Evolutionary conservation across 208 protist genomes (phyloP).

Genomic region (Wallacemonas sp.): DNA sequence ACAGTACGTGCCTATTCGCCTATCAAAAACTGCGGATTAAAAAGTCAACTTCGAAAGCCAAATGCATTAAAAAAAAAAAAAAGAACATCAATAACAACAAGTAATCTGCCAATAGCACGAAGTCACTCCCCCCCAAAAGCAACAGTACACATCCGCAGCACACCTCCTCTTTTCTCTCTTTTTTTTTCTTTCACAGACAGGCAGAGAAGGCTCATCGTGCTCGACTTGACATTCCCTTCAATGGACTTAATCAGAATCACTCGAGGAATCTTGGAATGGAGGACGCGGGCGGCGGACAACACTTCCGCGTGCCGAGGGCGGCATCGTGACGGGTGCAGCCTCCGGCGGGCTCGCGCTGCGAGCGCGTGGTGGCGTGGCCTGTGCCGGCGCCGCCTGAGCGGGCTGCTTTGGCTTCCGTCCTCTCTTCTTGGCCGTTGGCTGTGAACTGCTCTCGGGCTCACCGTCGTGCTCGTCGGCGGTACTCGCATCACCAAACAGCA

Average conservation of each 20-base stretch:
- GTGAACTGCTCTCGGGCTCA: too few species aligned
- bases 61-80: conserved; percentile 15
- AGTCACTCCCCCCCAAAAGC: too few species aligned
- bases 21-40: neutral
- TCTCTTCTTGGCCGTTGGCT: conserved; percentile 15
- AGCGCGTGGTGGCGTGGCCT: neutral
- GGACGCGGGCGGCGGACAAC: conserved; percentile 17
- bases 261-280: conserved; percentile 42
- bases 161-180: too few species aligned
- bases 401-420: conserved; percentile 20
- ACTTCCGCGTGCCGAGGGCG: conserved; percentile 17
- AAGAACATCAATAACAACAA: conserved; percentile 2
- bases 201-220: too few species aligned
- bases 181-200: too few species aligned
- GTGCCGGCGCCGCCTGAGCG: neutral
- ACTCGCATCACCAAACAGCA: conserved; percentile 6
- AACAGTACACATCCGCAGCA: too few species aligned
- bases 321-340: conserved; percentile 26
- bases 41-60: conserved; percentile 1
- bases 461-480: conserved; percentile 1
- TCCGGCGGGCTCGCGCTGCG: conserved; percentile 15
- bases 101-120: too few species aligned
- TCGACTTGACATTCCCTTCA: too few species aligned
- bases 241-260: conserved; percentile 39
- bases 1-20: too few species aligned